Evolutionary conservation across 2,329 filamentous ascomycete species (phyloP), one percentile per base, ranked within the genome.

Genomic region (Diplodia sapinea): DNA sequence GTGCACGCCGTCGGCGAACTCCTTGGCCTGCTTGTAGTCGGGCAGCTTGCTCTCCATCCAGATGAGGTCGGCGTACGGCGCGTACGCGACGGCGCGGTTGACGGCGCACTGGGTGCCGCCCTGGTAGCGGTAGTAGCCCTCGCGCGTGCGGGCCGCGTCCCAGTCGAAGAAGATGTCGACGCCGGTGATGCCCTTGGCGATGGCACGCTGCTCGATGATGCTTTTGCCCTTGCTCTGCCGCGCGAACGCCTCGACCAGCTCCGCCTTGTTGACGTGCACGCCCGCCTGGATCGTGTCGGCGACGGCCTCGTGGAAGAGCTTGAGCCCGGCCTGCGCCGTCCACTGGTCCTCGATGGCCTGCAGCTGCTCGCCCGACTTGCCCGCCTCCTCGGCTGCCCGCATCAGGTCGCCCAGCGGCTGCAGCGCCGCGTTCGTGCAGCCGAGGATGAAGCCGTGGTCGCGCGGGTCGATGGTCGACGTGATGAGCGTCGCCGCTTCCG

Each of bases 31-130:
- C 61, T 86, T 85, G 79, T 85, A 98, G 79, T 98, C 94, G 55
- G 95, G 95, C 72, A 97, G 85, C 83, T 97, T 97, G 83, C 91
- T 94, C 87, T 99, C 95, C 95, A 99, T 99, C 95, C 95, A 99
- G 81, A 99, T 96, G 79, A 96, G 89, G 76, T 98, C 94, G 70
- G 91, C 91, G 82, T 96, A 97, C 2, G 95, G 94, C 0, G 92
- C 94, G 77, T 96, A 98, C 6, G 94, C 93, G 68, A 96, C 83
- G 40, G 94, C 94, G 57, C 94, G 89, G 85, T 95, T 96, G 78
- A 98, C 84, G 69, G 94, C 93, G 79, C 92, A 96, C 79, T 93
- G 89, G 75, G 92, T 96, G 69, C 95, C 95, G 69, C 95, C 95
- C 80, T 92, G 86, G 78, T 97, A 90, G 70, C 95, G 87, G 85